Base-by-base conservation (phyloP, 2,329 filamentous ascomycete species). In the Ploettnerulaceae sp. region DNA sequence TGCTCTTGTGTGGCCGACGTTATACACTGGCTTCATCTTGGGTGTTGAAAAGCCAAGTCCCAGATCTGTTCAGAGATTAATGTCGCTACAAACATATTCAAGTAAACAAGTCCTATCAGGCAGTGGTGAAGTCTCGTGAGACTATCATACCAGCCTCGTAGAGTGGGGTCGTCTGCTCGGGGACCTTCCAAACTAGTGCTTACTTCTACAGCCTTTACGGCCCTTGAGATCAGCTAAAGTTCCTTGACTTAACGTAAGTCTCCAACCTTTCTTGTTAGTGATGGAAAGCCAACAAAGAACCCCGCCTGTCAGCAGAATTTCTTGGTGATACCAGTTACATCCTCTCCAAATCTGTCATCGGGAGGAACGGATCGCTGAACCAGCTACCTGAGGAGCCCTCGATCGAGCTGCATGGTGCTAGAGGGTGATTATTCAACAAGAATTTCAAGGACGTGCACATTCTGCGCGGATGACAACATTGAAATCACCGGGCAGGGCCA, bases 131-230 rank as follows among this genome's bases (percentile, higher is more conserved):
- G 17, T 43, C 25, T 38, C 14, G 24, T 54, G 24, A 39, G 24
- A 15, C 20, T 38, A n/a, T 37, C n/a, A 28, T 28, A 8, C 40
- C 51, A 51, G 52, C 52, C 48, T 51, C 53, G 43, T 38, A 29
- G 29, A 18, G 44, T 49, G 46, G 43, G 41, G 34, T 50, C 34
- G 44, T 53, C 43, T 48, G 47, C 34, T 56, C 43, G 41, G 12
- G 40, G 12, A 32, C 26, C 14, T 48, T 36, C 15, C 45, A 21
- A 50, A 36, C 46, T 61, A 61, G 59, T 58, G 59, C 59, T 61
- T 60, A 61, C 56, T 45, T 3, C 25, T 53, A 54, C 59, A 56
- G 53, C 49, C 51, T 51, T 57, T 37, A 50, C 41, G 25, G 47
- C 41, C 50, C 48, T 52, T 40, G 42, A 42, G 28, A 48, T 49